phyloP scores from a whole-genome alignment of 169 alveolate species.

The Amoebophrya sp. region DNA sequence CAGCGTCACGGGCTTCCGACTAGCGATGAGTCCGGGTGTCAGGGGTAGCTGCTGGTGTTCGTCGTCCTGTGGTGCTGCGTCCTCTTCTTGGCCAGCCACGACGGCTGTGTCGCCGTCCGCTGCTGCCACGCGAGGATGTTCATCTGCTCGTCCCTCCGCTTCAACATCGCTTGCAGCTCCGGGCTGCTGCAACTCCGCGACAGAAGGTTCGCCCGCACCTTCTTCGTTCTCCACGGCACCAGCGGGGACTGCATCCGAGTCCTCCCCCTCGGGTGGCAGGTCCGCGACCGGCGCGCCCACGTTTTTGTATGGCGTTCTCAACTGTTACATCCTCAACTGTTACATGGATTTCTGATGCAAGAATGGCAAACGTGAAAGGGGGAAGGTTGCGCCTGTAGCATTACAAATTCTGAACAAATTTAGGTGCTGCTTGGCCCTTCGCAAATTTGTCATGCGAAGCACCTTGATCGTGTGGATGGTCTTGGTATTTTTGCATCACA shows the following conservation, averaged over 20 bases:
- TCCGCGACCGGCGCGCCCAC: not conserved
- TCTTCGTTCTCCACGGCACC: not conserved
- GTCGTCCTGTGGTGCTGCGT: not conserved
- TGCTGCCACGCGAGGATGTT: not conserved
- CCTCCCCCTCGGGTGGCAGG: not conserved
- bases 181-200: no score
- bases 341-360: no score
- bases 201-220: not conserved
- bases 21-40: not conserved
- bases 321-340: no score
- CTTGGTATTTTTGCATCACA: no score
- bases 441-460: no score
- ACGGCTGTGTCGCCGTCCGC: not conserved
- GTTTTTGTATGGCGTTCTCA: no score
- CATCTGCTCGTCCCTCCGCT: not conserved
- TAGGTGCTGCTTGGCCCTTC: no score
- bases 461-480: no score
- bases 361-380: no score
- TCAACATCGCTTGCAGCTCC: not conserved
- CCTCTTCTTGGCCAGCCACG: not conserved
- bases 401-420: no score
- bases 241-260: not conserved
- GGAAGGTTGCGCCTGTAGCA: no score
- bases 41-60: not conserved
- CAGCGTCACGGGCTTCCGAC: no score